Evolutionary conservation across 2,329 filamentous ascomycete genomes (phyloP), one percentile per base, ranked within the genome.

Genomic region (Aspergillus ochraceus): DNA sequence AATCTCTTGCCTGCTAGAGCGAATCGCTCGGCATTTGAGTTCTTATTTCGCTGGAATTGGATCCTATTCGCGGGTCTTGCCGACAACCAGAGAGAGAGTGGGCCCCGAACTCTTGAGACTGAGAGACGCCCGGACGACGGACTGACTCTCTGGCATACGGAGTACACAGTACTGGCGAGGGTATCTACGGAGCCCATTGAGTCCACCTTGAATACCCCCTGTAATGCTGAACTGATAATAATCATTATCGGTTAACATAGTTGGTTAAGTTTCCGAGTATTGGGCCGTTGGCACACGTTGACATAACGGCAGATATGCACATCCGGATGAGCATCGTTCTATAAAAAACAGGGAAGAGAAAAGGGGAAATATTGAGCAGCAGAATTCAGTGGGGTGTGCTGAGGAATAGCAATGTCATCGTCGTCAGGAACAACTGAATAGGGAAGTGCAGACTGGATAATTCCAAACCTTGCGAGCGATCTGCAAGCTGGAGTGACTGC

Each of bases 11-110:
- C 36, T n/a, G 36, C 36, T n/a, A n/a, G 36, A 42, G 36, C 36
- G 45, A 46, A 49, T 52, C 39, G 39, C 53, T 53, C 20, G 50
- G 11, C 20, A 50, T 54, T 49, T 49, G 51, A 49, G 51, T 58
- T 54, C 47, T 24, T 8, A 4, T 54, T 54, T 32, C 45, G 30
- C 42, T 39, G 49, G 50, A 36, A 58, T 53, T 17, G 51, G 22
- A 26, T 24, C 29, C 46, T 46, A 53, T 52, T 49, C 26, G 45
- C 22, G 30, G 32, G 39, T n/a, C 26, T 47, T 54, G 56, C 56
- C 45, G 51, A 58, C 8, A 49, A 39, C 6, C 30, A 36, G 32
- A 36, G 36, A 54, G 45, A 47, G 22, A 47, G 45, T 47, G 45
- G 45, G 45, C 45, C 45, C 45, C 22, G 45, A 24, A 47, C 14